A percentile compares a stretch with the other conserved stretches of the same genome.
Conservation (phyloP, 805 yeast species). For the Komagataella ulmi region DNA sequence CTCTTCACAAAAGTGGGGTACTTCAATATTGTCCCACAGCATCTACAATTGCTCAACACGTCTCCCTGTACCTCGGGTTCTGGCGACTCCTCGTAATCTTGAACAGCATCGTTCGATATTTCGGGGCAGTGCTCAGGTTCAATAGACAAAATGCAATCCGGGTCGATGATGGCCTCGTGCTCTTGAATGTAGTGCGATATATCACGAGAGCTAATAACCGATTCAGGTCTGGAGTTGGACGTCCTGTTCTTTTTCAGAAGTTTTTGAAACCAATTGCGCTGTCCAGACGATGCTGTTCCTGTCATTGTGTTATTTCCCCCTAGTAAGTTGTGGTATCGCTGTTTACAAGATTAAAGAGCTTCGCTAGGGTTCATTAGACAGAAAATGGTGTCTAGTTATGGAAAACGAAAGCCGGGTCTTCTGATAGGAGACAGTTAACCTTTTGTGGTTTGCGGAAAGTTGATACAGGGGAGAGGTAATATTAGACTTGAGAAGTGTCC, state of each 20-base stretch:
- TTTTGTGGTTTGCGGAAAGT: background rate
- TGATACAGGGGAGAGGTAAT: background rate
- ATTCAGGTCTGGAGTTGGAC: background rate
- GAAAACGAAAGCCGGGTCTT: background rate
- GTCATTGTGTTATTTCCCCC: background rate
- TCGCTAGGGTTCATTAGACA: background rate
- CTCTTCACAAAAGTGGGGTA: conserved; percentile 21
- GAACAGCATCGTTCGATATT: background rate
- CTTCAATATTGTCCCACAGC: conserved; percentile 32
- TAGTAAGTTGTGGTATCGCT: background rate
- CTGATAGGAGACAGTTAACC: background rate
- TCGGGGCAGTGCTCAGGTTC: background rate
- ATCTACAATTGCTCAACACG: conserved; percentile 21
- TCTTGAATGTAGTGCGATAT: background rate
- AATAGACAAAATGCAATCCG: background rate
- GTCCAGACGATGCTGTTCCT: background rate
- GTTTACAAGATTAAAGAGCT: too few relatives aligned
- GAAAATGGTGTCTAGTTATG: background rate
- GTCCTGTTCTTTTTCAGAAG: background rate
- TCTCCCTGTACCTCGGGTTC: background rate
- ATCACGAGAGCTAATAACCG: background rate
- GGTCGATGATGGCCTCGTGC: background rate
- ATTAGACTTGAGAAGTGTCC: background rate
- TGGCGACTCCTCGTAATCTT: background rate
- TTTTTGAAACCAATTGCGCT: background rate